Base-by-base conservation (phyloP, 116 monocot genomes). In the Cymodocea nodosa region DNA sequence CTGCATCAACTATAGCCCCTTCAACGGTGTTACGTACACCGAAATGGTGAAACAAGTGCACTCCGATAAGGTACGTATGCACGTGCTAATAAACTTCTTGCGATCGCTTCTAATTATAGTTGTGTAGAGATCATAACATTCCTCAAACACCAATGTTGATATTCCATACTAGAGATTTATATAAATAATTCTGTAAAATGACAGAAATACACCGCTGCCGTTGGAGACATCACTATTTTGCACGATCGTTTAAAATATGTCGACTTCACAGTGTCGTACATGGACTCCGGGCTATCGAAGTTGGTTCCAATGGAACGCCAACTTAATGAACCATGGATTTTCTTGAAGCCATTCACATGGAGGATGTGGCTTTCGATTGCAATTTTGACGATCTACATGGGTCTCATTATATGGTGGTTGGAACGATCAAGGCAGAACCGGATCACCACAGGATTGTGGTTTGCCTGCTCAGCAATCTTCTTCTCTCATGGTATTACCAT, bases 221-320 rank as follows among this genome's bases (percentile, higher is more conserved):
- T 67, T 9, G 66, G 66, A 34, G 66, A 54, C 66, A 67, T 67
- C 16, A n/a, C 66, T 6, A 67, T 67, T 14, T 13, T 52, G 4
- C 0, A 22, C 15, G 4, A 52, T 14, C 51, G 66, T 5, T 51
- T 0, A 17, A 11, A 34, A 7, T n/a, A 25, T 23, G 66, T 67
- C 6, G 53, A 67, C 35, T 67, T 67, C 18, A 67, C 66, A 35
- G 14, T 16, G 35, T 52, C 66, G 16, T 67, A 53, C 18, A 53
- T 67, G 5, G 54, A 67, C 24, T 54, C 66, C 0, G 66, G 66
- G n/a, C 48, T 67, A 7, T 51, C 51, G 10, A 19, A 25, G n/a
- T 5, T 67, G 51, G 52, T 51, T 20, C 66, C 66, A 13, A 3
- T 53, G 17, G 17, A 53, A 25, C 52, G 20, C 9, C 22, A 1